phyloP scores from a whole-genome alignment of 768 basidiomycete species.

The Lactarius pseudohatsudake region DNA sequence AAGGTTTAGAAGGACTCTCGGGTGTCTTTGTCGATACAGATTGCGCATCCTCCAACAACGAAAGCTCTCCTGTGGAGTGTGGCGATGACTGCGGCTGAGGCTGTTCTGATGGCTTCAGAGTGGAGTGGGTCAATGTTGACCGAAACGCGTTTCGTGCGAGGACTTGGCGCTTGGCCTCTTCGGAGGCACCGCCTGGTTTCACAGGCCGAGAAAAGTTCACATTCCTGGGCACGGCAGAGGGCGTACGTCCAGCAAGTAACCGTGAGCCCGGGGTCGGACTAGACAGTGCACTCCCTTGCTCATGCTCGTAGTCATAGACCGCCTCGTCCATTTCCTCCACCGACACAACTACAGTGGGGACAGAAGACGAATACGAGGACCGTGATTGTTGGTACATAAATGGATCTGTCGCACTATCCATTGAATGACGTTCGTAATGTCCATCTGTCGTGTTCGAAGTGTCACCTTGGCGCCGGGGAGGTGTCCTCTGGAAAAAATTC shows the following conservation, averaged over 20 bases:
- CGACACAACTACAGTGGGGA: slow-evolving; percentile 59
- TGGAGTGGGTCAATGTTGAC: slow-evolving; percentile 12
- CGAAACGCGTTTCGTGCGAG: slow-evolving; percentile 59
- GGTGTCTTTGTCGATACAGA: neutral
- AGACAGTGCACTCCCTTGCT: slow-evolving; percentile 24
- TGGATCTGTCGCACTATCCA: slow-evolving; percentile 26
- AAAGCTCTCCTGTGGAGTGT: neutral
- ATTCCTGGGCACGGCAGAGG: slow-evolving; percentile 45
- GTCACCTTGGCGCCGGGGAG: neutral
- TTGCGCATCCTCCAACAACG: slow-evolving; percentile 19
- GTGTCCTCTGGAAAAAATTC: neutral
- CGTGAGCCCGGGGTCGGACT: slow-evolving; percentile 30
- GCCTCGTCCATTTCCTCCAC: slow-evolving; percentile 35
- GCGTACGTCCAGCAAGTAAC: slow-evolving; percentile 38
- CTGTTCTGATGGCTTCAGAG: slow-evolving; percentile 9
- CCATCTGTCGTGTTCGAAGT: neutral
- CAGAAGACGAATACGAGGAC: slow-evolving; percentile 26
- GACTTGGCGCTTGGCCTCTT: slow-evolving; percentile 44
- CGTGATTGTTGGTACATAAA: slow-evolving; percentile 24
- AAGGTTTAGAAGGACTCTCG: neutral
- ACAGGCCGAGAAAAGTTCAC: slow-evolving; percentile 68
- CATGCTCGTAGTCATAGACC: neutral
- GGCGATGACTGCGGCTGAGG: slow-evolving; percentile 18
- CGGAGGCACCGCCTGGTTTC: slow-evolving; percentile 44
- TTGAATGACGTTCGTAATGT: neutral